These are phyloP conservation scores for Neurospora terricola DNA, from an alignment of 495 filamentous ascomycete genomes.

Conservation along the genomic window DNA sequence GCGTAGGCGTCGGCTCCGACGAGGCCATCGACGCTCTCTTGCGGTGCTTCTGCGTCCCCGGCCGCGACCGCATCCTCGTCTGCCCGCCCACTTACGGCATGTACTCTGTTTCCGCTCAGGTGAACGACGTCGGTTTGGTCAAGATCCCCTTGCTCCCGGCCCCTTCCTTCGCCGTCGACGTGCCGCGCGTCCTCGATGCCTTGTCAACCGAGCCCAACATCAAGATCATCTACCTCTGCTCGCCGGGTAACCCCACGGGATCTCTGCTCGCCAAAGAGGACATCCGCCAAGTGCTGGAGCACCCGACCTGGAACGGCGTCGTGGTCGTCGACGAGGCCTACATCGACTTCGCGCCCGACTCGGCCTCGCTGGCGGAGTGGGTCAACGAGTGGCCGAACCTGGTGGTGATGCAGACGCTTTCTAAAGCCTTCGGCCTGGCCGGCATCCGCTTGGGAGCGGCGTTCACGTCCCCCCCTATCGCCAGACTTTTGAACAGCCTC, in stretches of 20 bases:
- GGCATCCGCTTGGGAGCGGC: slow-evolving; percentile 72
- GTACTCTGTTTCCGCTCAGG: slow-evolving; percentile 87
- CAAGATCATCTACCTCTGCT: slow-evolving; percentile 86
- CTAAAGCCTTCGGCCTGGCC: slow-evolving; percentile 91
- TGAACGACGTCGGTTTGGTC: slow-evolving; percentile 83
- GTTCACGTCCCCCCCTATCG: slow-evolving; percentile 50
- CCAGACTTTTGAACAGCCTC: slow-evolving; percentile 68
- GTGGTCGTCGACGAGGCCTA: slow-evolving; percentile 94
- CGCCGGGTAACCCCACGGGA: slow-evolving; percentile 88
- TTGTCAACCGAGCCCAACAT: slow-evolving; percentile 57
- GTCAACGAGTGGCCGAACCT: slow-evolving; percentile 90
- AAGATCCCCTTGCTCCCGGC: slow-evolving; percentile 62
- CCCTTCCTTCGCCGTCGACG: slow-evolving; percentile 58
- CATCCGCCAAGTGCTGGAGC: slow-evolving; percentile 61
- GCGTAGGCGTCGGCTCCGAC: slow-evolving; percentile 91
- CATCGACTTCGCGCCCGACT: slow-evolving; percentile 80
- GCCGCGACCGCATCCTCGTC: slow-evolving; percentile 78
- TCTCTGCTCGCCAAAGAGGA: slow-evolving; percentile 67
- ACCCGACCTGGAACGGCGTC: slow-evolving; percentile 92
- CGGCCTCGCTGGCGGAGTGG: slow-evolving; percentile 82
- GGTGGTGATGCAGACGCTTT: slow-evolving; percentile 94
- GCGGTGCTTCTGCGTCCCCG: slow-evolving; percentile 83
- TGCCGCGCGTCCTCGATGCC: slow-evolving; percentile 52
- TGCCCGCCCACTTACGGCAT: slow-evolving; percentile 98
- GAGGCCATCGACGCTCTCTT: slow-evolving; percentile 92